Conservation (phyloP, 2,329 filamentous ascomycete genomes). For the Arthroderma sp. region DNA sequence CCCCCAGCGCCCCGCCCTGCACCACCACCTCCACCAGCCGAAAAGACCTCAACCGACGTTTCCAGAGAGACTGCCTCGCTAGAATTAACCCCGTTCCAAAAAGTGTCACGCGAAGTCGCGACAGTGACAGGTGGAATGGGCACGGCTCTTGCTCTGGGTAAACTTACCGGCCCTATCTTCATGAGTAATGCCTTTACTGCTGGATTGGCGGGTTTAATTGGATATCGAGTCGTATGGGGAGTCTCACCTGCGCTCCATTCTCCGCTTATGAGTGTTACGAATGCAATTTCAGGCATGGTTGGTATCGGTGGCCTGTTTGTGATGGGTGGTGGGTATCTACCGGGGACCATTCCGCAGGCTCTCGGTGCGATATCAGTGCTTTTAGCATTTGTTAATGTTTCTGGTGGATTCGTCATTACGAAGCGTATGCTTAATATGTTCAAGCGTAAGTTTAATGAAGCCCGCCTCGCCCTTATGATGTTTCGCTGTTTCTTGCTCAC, state of each 20-base stretch:
- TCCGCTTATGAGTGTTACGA: constrained; percentile 84
- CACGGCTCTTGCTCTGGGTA: constrained; percentile 60
- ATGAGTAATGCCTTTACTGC: constrained; percentile 84
- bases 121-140: constrained; percentile 67
- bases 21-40: constrained; percentile 40
- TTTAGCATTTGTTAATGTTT: constrained; percentile 76
- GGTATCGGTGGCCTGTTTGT: constrained; percentile 80
- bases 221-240: constrained; percentile 81
- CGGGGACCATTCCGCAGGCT: constrained; percentile 62
- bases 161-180: constrained; percentile 67
- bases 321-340: constrained; percentile 67
- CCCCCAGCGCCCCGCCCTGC: constrained; percentile 60
- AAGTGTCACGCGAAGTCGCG: constrained; percentile 61
- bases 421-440: constrained; percentile 94
- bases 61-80: constrained; percentile 44
- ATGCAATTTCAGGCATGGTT: constrained; percentile 86
- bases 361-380: constrained; percentile 71
- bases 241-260: constrained; percentile 73
- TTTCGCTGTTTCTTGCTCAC: background rate
- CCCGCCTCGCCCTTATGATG: background rate
- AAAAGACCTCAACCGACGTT: constrained; percentile 24
- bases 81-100: constrained; percentile 69
- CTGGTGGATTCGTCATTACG: constrained; percentile 80
- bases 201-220: constrained; percentile 68
- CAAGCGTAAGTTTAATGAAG: constrained; percentile 41